Base-by-base conservation (phyloP, 108 stramenopile genomes). In the Cylindrotheca closterium region DNA sequence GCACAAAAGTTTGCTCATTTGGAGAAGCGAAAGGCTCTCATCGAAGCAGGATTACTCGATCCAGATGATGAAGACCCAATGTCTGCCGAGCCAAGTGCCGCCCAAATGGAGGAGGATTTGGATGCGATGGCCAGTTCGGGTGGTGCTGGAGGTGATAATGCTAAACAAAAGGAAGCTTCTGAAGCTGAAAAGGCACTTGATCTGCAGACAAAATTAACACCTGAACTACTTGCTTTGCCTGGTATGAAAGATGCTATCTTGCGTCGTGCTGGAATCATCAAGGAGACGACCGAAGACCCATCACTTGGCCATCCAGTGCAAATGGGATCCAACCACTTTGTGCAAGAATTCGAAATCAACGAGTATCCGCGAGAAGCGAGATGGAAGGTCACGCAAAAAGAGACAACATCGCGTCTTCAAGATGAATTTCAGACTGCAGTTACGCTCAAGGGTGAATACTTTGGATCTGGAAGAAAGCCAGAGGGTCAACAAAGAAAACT, bases 401-500 rank as follows among this genome's bases (percentile, higher is more conserved):
- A 95, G 53, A 92, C 91, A 23, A 83, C 92, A 2, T 79, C 77
- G n/a, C 71, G 92, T 19, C 67, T 97, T 33, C 88, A 92, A 49
- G 94, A 97, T 59, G 89, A 95, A 66, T 93, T 93, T 63, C 91
- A 91, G 55, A 89, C 90, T 23, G 94, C 89, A 21, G 88, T 97
- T 30, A 95, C 92, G 10, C 81, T 89, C 61, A 93, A 93, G 57
- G 96, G 96, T 31, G 65, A 80, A 26, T 95, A 86, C 58, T 67
- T 88, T 58, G 74, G 77, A 45, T 77, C 93, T 4, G 84, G 87
- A 7, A 72, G 71, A 62, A 47, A 67, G 19, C 92, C 92, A 18
- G 67, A 65, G 0, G 78, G 84, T 47, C 87, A 86, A 21, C 79
- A 91, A 64, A 78, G 88, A 46, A 81, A 75, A 58, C 76, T 97